Evolutionary conservation across 2,329 filamentous ascomycete genomes (phyloP), one percentile per base, ranked within the genome.

Genomic region (Biscogniauxia mediterranea): DNA sequence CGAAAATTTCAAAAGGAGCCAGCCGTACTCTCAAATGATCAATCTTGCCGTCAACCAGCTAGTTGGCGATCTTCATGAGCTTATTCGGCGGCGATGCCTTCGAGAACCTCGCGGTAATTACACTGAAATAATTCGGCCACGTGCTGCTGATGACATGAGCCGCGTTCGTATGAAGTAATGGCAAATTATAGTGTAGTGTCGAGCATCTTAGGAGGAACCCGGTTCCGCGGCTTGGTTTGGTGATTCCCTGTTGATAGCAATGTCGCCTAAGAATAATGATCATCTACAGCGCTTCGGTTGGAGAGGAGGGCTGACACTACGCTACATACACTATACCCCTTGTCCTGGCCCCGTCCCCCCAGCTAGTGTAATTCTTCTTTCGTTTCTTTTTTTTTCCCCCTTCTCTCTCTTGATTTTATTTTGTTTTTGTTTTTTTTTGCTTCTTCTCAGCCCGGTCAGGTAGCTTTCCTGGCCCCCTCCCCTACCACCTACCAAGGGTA

Each of bases 181-280:
- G 38, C 38, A 46, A 46, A 46, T 46, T n/a, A 46, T 46, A 32
- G 28, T 32, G 15, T 46, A 13, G 38, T 46, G 38, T 9, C 38
- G 38, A 46, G 38, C 38, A n/a, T 46, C 7, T 21, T 52, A 54
- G 21, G 57, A 57, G 59, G 13, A 64, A 59, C 55, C 63, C 55
- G 61, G 57, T 56, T 56, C 54, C 57, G 56, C 50, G 49, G 55
- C n/a, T 52, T 60, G 56, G 57, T 63, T 62, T 61, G 60, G 57
- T 61, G 59, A 64, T 59, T 66, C 64, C 63, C 64, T 61, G 62
- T 60, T 62, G 62, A 64, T 67, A 61, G 57, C 57, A 66, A 66
- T 66, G 57, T 65, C 62, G 62, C 56, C 65, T 63, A 62, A 60
- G 58, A 26, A 63, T 57, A 62, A 58, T 58, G 64, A 67, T 63